Percentiles rank a stretch among this genome's conserved stretches.
Evolutionary conservation across 2,329 filamentous ascomycete species (phyloP).

Genomic region (Neofusicoccum umdonicola): DNA sequence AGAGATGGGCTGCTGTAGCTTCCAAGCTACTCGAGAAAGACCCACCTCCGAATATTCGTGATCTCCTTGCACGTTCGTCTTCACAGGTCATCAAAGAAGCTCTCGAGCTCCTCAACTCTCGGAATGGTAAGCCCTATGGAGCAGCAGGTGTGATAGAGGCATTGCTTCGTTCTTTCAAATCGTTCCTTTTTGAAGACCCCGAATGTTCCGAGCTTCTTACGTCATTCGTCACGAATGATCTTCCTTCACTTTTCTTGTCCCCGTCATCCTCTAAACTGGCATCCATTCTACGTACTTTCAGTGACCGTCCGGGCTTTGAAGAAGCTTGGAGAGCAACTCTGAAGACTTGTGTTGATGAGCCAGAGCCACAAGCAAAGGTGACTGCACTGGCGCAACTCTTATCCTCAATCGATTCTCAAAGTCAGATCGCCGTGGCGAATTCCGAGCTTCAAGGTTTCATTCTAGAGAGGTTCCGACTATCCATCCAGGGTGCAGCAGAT

Average conservation of each 20-base stretch:
- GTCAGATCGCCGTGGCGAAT: slow-evolving; percentile 35
- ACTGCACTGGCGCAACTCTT: slow-evolving; percentile 33
- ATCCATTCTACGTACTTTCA: slow-evolving; percentile 58
- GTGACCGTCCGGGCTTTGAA: slow-evolving; percentile 29
- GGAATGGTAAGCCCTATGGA: slow-evolving; percentile 67
- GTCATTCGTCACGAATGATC: slow-evolving; percentile 54
- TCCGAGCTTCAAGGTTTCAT: slow-evolving; percentile 37
- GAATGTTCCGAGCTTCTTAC: slow-evolving; percentile 43
- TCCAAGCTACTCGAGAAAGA: slow-evolving; percentile 23
- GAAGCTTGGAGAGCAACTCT: slow-evolving; percentile 32
- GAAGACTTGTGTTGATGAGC: slow-evolving; percentile 28
- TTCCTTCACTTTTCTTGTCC: slow-evolving; percentile 62
- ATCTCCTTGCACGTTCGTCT: slow-evolving; percentile 33
- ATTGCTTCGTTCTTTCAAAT: slow-evolving; percentile 46
- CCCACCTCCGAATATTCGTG: neutral
- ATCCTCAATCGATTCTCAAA: slow-evolving; percentile 36
- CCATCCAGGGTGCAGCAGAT: slow-evolving; percentile 32
- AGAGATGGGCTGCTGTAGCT: slow-evolving; percentile 61
- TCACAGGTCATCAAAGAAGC: slow-evolving; percentile 48
- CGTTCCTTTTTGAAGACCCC: slow-evolving; percentile 39
- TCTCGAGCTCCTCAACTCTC: slow-evolving; percentile 48
- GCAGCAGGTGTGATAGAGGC: slow-evolving; percentile 59
- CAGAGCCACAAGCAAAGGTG: slow-evolving; percentile 28
- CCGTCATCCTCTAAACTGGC: slow-evolving; percentile 67
- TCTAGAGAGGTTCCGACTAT: slow-evolving; percentile 27